phyloP scores from a whole-genome alignment of 495 filamentous ascomycete genomes.

The Penicillium roqueforti region DNA sequence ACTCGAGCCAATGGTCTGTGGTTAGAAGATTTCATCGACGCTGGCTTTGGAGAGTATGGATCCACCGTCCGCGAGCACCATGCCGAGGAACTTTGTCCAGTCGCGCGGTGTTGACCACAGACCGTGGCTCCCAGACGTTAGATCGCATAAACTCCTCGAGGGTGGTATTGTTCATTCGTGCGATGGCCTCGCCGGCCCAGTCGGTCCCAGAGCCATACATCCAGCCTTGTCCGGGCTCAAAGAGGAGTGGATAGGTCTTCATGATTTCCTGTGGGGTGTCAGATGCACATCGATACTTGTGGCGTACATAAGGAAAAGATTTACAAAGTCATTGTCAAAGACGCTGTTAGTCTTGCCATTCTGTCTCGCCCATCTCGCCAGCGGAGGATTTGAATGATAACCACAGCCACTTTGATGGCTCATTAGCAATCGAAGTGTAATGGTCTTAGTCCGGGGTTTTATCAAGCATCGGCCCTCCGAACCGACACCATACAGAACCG shows the following conservation, averaged over 20 bases:
- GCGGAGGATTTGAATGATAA: neutral
- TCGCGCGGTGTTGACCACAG: neutral
- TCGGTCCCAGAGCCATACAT: conserved; percentile 39
- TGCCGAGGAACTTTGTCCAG: neutral
- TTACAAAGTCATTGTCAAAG: neutral
- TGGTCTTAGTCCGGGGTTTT: neutral
- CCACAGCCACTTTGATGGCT: conserved; percentile 1
- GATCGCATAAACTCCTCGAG: conserved; percentile 39
- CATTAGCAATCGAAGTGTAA: neutral
- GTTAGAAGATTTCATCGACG: neutral
- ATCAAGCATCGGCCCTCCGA: neutral
- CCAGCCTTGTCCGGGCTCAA: conserved; percentile 43
- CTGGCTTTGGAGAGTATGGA: neutral
- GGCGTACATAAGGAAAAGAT: too few relatives aligned
- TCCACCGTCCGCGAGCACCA: neutral
- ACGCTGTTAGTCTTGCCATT: conserved; percentile 1
- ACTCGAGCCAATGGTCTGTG: neutral
- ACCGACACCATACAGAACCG: neutral
- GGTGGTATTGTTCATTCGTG: conserved; percentile 26
- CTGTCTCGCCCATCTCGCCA: neutral
- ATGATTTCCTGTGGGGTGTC: neutral
- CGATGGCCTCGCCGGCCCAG: conserved; percentile 40
- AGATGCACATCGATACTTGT: neutral
- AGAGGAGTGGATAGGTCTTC: conserved; percentile 29
- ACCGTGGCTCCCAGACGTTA: conserved; percentile 32